Conservation (phyloP, 345 rosid species). For the Pistacia integerrima region DNA sequence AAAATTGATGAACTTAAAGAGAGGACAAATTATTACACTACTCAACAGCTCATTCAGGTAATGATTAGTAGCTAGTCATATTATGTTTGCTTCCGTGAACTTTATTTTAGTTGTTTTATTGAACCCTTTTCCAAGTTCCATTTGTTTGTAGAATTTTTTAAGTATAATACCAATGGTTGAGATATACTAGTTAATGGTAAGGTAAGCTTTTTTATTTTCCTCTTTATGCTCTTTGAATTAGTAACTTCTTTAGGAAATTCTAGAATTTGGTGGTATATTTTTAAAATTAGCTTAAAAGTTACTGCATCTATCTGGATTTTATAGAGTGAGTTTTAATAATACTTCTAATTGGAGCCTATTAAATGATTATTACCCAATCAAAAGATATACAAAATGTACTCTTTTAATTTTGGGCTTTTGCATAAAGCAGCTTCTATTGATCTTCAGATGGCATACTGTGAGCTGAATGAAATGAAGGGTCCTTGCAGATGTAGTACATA, state of each 20-base stretch:
- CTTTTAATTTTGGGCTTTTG: not conserved
- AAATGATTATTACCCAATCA: not conserved
- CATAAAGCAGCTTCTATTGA: not conserved
- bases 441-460: not conserved
- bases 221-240: not conserved
- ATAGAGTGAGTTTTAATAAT: not conserved
- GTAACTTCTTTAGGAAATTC: not conserved
- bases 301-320: not conserved
- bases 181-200: too few species aligned
- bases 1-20: conserved; percentile 96
- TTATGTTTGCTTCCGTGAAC: not conserved
- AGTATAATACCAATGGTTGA: too few species aligned
- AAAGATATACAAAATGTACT: not conserved
- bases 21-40: conserved; percentile 85
- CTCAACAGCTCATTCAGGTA: conserved; percentile 97
- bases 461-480: conserved; percentile 9
- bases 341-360: not conserved
- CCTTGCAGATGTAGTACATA: not conserved
- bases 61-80: not conserved
- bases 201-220: too few species aligned
- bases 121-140: not conserved
- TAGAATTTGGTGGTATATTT: not conserved
- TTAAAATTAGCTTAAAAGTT: not conserved
- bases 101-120: not conserved
- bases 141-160: conserved; percentile 5